A percentile compares a stretch with the other conserved stretches of the same genome.
phyloP scores from a whole-genome alignment of 441 rosid species.

The Croton laevigatus region DNA sequence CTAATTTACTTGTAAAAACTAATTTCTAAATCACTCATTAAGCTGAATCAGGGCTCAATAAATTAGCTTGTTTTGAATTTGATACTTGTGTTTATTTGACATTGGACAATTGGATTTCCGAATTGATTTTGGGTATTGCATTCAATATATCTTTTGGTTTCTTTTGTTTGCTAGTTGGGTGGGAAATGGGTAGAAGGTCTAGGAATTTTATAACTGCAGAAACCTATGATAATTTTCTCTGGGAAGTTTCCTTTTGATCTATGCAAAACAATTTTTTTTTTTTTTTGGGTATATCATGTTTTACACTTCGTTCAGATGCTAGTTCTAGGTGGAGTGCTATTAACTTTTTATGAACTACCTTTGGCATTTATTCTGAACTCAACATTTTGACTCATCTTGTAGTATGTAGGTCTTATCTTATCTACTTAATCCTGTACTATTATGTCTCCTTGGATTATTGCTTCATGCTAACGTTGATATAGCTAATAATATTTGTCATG shows the following conservation, averaged over 20 bases:
- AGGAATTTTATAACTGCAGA: neutral
- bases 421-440: neutral
- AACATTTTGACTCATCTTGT: constrained; percentile 1
- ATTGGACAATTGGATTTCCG: constrained; percentile 1
- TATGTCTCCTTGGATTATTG: neutral
- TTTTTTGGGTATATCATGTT: neutral
- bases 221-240: neutral
- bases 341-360: neutral
- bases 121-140: neutral
- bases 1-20: neutral
- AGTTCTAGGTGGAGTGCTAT: neutral
- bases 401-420: neutral
- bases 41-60: neutral
- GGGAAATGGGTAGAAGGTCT: neutral
- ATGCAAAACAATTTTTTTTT: neutral
- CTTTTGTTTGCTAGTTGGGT: neutral
- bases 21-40: neutral
- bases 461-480: neutral
- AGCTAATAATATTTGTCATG: neutral
- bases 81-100: neutral
- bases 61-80: neutral
- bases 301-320: neutral
- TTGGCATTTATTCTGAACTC: neutral
- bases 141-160: neutral
- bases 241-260: neutral